phyloP scores from a whole-genome alignment of 306 rosid species.

The Dalbergia oliveri region DNA sequence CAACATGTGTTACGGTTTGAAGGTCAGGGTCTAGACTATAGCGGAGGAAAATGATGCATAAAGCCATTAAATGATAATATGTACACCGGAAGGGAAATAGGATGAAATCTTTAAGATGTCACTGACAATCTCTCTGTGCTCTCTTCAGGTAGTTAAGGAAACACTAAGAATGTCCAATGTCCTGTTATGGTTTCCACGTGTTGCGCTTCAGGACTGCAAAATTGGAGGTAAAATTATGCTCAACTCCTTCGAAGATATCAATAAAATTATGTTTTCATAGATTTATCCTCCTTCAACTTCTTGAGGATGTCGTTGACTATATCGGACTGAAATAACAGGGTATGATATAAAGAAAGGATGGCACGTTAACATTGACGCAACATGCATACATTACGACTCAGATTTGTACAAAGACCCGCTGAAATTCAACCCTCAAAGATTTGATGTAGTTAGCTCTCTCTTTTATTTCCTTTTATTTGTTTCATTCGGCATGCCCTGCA shows the following conservation, averaged over 20 bases:
- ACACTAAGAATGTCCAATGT: conserved; percentile 81
- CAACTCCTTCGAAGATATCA: conserved; percentile 4
- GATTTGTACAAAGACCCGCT: conserved; percentile 64
- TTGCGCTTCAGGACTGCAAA: conserved; percentile 68
- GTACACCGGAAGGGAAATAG: conserved; percentile 1
- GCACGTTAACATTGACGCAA: conserved; percentile 77
- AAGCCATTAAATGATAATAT: not conserved
- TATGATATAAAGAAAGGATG: conserved; percentile 74
- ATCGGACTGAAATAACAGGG: conserved; percentile 51
- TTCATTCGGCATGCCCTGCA: not conserved
- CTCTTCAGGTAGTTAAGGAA: conserved; percentile 73
- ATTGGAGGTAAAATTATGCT: conserved; percentile 57
- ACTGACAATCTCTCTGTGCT: conserved; percentile 19
- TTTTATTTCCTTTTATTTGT: conserved; percentile 5
- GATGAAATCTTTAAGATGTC: conserved; percentile 14
- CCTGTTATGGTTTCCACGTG: conserved; percentile 79
- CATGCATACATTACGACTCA: conserved; percentile 72
- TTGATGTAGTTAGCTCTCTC: conserved; percentile 59
- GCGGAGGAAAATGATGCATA: not conserved
- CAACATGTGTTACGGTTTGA: conserved; percentile 65
- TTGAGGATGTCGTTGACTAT: not conserved
- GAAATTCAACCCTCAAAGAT: conserved; percentile 79
- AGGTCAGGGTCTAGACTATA: conserved; percentile 52
- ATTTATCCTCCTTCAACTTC: not conserved
- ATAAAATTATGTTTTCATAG: not conserved